Conservation (phyloP, 805 yeast species). For the Sugiyamaella americana region DNA sequence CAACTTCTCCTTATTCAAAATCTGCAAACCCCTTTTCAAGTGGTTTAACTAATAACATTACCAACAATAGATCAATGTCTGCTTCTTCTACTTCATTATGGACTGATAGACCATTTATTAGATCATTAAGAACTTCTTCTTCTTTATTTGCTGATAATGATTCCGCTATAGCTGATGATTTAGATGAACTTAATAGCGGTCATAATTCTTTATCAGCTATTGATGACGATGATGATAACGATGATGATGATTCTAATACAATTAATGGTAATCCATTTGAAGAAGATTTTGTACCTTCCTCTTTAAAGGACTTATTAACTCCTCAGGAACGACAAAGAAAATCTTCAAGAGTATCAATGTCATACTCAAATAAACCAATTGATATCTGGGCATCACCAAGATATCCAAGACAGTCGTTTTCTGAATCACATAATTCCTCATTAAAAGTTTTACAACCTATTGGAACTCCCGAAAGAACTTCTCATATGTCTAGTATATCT, state of each 20-base stretch:
- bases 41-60: background rate
- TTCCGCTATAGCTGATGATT: constrained; percentile 36
- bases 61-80: constrained; percentile 10
- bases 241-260: constrained; percentile 30
- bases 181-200: constrained; percentile 33
- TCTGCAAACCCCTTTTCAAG: background rate
- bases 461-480: constrained; percentile 24
- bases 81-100: constrained; percentile 12
- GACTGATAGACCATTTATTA: constrained; percentile 8
- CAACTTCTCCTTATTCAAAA: background rate
- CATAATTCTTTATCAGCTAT: background rate
- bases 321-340: constrained; percentile 68
- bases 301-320: constrained; percentile 72
- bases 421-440: constrained; percentile 9
- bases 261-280: constrained; percentile 33
- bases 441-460: constrained; percentile 13
- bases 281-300: constrained; percentile 78
- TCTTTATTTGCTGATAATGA: constrained; percentile 17
- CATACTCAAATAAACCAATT: constrained; percentile 2
- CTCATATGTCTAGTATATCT: constrained; percentile 4
- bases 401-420: constrained; percentile 15
- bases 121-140: constrained; percentile 7
- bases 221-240: background rate
- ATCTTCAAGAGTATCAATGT: constrained; percentile 8
- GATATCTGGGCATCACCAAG: constrained; percentile 18